Percentiles rank a stretch among this genome's conserved stretches.
Conservation (phyloP, 1,284 basidiomycete species). For the Malassezia vespertilionis region DNA sequence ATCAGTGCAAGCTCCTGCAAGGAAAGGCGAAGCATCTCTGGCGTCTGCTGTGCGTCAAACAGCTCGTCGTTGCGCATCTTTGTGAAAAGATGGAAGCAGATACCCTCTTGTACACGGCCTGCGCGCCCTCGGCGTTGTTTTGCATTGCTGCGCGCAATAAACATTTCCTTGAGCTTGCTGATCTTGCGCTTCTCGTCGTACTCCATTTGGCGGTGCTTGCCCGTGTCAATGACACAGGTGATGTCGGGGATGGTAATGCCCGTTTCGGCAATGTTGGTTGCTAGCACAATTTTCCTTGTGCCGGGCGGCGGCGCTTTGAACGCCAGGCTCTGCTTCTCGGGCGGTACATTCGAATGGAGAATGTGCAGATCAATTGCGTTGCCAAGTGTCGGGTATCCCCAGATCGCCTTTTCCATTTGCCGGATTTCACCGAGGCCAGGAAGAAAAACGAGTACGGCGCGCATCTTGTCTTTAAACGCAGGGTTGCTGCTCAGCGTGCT, state of each 20-base stretch:
- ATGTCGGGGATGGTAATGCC: slow-evolving; percentile 97
- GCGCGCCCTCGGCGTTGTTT: slow-evolving; percentile 82
- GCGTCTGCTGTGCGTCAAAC: slow-evolving; percentile 79
- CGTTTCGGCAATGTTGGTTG: slow-evolving; percentile 67
- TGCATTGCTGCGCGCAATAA: slow-evolving; percentile 84
- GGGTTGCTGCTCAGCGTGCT: slow-evolving; percentile 61
- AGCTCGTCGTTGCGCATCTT: slow-evolving; percentile 68
- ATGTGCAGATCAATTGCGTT: slow-evolving; percentile 62
- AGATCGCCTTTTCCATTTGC: slow-evolving; percentile 68
- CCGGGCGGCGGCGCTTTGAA: slow-evolving; percentile 74
- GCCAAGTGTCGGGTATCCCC: slow-evolving; percentile 66
- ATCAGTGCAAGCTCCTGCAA: slow-evolving; percentile 85
- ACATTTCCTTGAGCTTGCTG: slow-evolving; percentile 82
- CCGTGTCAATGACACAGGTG: slow-evolving; percentile 90
- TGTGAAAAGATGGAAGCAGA: slow-evolving; percentile 95
- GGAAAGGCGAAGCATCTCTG: slow-evolving; percentile 89
- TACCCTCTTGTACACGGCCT: slow-evolving; percentile 77
- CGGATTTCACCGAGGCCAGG: slow-evolving; percentile 78
- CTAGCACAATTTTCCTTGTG: slow-evolving; percentile 77
- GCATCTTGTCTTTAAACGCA: slow-evolving; percentile 56
- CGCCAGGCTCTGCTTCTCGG: slow-evolving; percentile 74
- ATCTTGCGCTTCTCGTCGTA: slow-evolving; percentile 97
- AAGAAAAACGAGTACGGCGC: slow-evolving; percentile 82
- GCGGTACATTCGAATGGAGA: slow-evolving; percentile 64
- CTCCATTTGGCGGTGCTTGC: slow-evolving; percentile 60